A percentile compares a stretch with the other conserved stretches of the same genome.
Conservation (phyloP, 2,329 filamentous ascomycete genomes). For the Pseudogymnoascus sp. region DNA sequence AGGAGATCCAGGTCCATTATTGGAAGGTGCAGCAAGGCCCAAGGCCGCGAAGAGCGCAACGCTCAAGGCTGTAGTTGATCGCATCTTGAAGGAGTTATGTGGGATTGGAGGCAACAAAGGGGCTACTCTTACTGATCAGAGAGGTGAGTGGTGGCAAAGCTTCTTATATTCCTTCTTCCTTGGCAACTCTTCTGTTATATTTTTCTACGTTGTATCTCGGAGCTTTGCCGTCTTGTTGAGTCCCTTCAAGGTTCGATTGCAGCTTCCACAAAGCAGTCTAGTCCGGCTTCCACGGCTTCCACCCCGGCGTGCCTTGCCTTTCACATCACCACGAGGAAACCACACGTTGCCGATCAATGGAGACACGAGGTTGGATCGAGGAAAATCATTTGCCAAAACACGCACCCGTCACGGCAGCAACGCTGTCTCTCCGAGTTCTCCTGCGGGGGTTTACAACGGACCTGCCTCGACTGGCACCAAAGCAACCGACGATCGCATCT, state of each 20-base stretch:
- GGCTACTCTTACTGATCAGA: neutral
- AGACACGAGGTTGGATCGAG: neutral
- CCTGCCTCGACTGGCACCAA: neutral
- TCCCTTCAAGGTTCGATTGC: neutral
- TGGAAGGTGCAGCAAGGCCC: neutral
- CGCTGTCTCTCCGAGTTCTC: neutral
- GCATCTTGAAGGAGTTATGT: neutral
- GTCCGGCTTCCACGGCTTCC: conserved; percentile 3
- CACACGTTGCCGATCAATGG: neutral
- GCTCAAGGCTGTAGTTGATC: neutral
- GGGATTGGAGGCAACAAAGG: neutral
- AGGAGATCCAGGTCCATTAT: conserved; percentile 22
- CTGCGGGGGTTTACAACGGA: neutral
- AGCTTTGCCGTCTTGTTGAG: neutral
- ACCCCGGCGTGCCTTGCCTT: neutral
- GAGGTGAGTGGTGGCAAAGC: neutral
- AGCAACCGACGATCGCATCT: neutral
- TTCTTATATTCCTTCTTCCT: neutral
- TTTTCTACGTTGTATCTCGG: neutral
- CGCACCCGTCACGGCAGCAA: neutral
- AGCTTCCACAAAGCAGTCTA: neutral
- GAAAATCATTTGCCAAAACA: neutral
- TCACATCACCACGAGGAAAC: conserved; percentile 1
- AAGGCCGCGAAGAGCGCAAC: neutral
- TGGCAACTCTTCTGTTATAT: neutral